Percentiles rank a stretch among this genome's conserved stretches.
Evolutionary conservation across 2,329 filamentous ascomycete genomes (phyloP).

Genomic region (Fusarium nodosum): DNA sequence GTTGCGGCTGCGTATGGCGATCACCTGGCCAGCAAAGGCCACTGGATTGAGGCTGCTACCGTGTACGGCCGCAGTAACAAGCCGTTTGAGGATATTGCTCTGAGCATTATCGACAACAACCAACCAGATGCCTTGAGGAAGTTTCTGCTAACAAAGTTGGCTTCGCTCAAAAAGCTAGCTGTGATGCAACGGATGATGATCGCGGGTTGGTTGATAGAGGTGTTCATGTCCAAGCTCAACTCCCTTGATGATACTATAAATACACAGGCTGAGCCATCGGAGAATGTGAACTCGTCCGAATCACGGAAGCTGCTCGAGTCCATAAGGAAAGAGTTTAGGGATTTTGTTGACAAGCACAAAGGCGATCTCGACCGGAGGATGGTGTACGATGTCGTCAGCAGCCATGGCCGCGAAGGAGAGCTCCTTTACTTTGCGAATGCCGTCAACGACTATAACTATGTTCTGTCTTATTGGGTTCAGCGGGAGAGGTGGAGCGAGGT

Average conservation of each 20-base stretch:
- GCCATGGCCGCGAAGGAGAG: constrained; percentile 93
- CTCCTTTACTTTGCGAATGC: constrained; percentile 90
- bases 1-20: constrained; percentile 94
- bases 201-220: constrained; percentile 92
- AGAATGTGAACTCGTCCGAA: constrained; percentile 77
- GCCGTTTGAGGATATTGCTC: constrained; percentile 93
- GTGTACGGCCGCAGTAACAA: constrained; percentile 97
- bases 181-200: constrained; percentile 97
- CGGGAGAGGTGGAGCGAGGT: constrained; percentile 92
- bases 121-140: constrained; percentile 92
- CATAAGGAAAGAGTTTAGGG: constrained; percentile 84
- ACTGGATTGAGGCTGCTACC: constrained; percentile 86
- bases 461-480: constrained; percentile 97
- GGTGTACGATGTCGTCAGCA: constrained; percentile 95
- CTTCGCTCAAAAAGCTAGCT: constrained; percentile 82
- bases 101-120: constrained; percentile 89
- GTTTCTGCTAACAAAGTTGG: constrained; percentile 88
- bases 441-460: constrained; percentile 92
- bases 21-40: constrained; percentile 83
- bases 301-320: constrained; percentile 78
- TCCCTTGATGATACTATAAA: constrained; percentile 93
- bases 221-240: constrained; percentile 98
- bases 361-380: constrained; percentile 90
- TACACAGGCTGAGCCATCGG: constrained; percentile 84
- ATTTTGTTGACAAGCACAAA: constrained; percentile 89